Conservation (phyloP, 306 rosid species). For the Casuarina equisetifolia region DNA sequence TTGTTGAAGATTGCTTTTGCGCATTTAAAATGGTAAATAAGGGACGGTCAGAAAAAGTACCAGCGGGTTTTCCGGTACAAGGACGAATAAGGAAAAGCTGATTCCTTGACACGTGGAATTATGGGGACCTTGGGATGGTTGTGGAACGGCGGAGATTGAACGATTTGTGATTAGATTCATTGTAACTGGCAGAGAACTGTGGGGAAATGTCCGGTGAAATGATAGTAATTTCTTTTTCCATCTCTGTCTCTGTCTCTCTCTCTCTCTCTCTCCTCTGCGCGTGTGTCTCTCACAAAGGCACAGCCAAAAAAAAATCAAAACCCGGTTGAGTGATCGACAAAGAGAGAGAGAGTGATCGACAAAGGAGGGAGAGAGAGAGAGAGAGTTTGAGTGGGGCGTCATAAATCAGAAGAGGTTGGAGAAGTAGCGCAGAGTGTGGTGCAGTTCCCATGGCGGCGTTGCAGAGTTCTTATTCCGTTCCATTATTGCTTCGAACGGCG, state of each 20-base stretch:
- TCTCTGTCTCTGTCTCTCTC: conserved; percentile 22
- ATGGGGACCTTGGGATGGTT: conserved; percentile 42
- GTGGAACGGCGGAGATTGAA: conserved; percentile 28
- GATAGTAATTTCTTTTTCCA: conserved; percentile 43
- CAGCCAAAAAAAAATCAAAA: conserved; percentile 10
- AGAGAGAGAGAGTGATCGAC: conserved; percentile 7
- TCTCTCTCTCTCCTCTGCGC: conserved; percentile 12
- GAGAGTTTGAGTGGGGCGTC: conserved; percentile 27
- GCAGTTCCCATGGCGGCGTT: conserved; percentile 99
- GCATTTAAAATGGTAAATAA: conserved; percentile 19
- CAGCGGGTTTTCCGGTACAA: conserved; percentile 91
- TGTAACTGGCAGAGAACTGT: conserved; percentile 63
- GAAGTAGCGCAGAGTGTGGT: conserved; percentile 40
- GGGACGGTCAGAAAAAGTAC: conserved; percentile 55
- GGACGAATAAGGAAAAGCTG: conserved; percentile 74
- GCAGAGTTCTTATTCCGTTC: conserved; percentile 92
- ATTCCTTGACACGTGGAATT: conserved; percentile 49
- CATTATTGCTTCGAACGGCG: conserved; percentile 62
- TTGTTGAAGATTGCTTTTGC: conserved; percentile 24
- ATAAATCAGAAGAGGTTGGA: conserved; percentile 36
- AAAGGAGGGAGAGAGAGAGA: conserved; percentile 16
- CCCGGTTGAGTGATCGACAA: conserved; percentile 23
- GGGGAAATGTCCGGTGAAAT: conserved; percentile 44
- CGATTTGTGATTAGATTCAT: conserved; percentile 40
- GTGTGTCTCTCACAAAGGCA: neutral